These are phyloP conservation scores for Wallacemonas sp. DNA, from an alignment of 208 protist species.

Conservation along the genomic window DNA sequence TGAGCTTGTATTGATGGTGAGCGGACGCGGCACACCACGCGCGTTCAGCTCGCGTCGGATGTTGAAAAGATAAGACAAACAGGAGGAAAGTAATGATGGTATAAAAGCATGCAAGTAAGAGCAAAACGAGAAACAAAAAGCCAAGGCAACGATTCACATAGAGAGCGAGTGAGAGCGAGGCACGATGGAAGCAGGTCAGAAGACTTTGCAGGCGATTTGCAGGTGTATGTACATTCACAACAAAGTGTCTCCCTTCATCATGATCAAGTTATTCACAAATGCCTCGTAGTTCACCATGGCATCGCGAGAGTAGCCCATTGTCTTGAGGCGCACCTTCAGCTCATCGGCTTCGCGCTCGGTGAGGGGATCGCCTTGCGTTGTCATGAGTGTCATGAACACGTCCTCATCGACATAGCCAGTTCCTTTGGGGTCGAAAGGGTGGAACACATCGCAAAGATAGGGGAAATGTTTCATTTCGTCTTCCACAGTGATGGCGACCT, in stretches of 20 bases:
- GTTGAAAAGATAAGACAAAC: conserved; percentile 6
- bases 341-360: conserved; percentile 38
- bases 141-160: no score
- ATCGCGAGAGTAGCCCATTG: conserved; percentile 41
- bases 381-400: conserved; percentile 52
- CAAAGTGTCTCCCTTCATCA: conserved; percentile 18
- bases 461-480: conserved; percentile 20
- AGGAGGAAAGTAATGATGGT: conserved; percentile 17
- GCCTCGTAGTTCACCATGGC: conserved; percentile 55
- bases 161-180: conserved; percentile 14
- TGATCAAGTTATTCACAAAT: conserved; percentile 41
- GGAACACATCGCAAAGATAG: conserved; percentile 34
- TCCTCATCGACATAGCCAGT: conserved; percentile 52
- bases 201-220: no score
- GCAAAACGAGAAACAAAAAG: no score
- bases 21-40: no score
- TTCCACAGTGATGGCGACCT: background rate
- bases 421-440: conserved; percentile 42
- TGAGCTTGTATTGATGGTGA: no score
- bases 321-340: conserved; percentile 36
- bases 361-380: conserved; percentile 45
- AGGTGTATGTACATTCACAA: conserved; percentile 11
- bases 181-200: no score
- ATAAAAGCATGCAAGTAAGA: conserved; percentile 21
- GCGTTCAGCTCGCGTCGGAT: no score